These are phyloP conservation scores for Chalciporus piperatus DNA, from an alignment of 768 basidiomycete species.

Conservation along the genomic window DNA sequence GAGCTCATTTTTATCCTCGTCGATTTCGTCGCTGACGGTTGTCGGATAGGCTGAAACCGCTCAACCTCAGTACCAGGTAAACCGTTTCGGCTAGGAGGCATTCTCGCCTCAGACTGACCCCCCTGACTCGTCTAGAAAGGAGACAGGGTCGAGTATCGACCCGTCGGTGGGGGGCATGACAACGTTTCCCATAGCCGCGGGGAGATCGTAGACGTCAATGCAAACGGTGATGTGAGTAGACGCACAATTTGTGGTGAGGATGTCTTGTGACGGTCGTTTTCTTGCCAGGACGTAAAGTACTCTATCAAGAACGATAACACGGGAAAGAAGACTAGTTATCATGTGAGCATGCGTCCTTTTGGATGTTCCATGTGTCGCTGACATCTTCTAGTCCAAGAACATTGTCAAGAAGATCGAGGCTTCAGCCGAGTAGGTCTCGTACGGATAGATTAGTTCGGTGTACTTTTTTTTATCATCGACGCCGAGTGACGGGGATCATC, in stretches of 20 bases:
- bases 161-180: constrained; percentile 38
- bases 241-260: accelerated
- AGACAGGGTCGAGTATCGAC: constrained; percentile 44
- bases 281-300: constrained; percentile 31
- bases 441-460: background rate
- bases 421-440: background rate
- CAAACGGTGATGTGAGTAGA: constrained; percentile 34
- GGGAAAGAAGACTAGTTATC: constrained; percentile 38
- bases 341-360: constrained; percentile 19
- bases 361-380: background rate
- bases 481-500: too few relatives aligned
- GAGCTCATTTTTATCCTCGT: background rate
- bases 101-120: background rate
- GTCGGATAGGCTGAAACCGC: constrained; percentile 15
- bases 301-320: constrained; percentile 45
- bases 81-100: too few relatives aligned
- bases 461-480: background rate
- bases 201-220: constrained; percentile 31
- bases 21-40: constrained; percentile 1
- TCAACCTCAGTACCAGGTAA: constrained; percentile 26
- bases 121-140: constrained; percentile 25
- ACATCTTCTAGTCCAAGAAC: constrained; percentile 35
- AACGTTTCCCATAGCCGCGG: constrained; percentile 40
- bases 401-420: constrained; percentile 30
- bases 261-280: background rate